Evolutionary conservation across 306 rosid genomes (phyloP).

Genomic region (Casuarina equisetifolia): DNA sequence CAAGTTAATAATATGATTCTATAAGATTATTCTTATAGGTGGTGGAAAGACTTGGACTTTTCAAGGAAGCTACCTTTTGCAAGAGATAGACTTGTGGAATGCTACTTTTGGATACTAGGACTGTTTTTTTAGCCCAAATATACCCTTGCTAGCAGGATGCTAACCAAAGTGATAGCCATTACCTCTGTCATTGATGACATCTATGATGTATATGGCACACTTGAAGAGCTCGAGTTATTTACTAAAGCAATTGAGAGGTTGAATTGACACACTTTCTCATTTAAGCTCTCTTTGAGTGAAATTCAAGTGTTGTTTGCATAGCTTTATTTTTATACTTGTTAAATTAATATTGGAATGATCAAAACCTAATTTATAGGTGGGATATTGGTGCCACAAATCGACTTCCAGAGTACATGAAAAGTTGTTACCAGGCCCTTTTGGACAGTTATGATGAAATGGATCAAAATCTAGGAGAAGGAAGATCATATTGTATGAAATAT

Average conservation of each 20-base stretch:
- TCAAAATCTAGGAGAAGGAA: constrained; percentile 7
- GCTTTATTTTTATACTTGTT: no score
- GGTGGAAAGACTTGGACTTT: constrained; percentile 51
- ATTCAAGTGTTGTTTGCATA: no score
- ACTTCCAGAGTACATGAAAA: constrained; percentile 36
- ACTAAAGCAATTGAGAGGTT: constrained; percentile 48
- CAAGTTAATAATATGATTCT: background rate
- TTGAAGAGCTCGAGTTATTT: constrained; percentile 44
- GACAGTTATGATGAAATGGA: constrained; percentile 29
- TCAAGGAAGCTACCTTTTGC: constrained; percentile 27
- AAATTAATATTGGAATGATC: no score
- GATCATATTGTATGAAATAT: constrained; percentile 12
- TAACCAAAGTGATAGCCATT: constrained; percentile 15
- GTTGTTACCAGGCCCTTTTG: constrained; percentile 3
- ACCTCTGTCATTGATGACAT: constrained; percentile 39
- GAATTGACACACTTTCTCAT: background rate
- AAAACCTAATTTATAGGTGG: constrained; percentile 23
- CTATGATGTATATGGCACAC: constrained; percentile 55
- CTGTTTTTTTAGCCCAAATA: constrained; percentile 35
- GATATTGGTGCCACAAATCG: constrained; percentile 10
- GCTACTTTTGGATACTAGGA: constrained; percentile 44
- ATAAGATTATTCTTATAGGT: constrained; percentile 19
- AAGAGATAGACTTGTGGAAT: constrained; percentile 53
- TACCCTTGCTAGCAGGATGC: constrained; percentile 26
- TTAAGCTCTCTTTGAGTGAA: background rate